These are phyloP conservation scores for Bruguiera gymnorhiza DNA, from an alignment of 345 rosid species.

Conservation along the genomic window DNA sequence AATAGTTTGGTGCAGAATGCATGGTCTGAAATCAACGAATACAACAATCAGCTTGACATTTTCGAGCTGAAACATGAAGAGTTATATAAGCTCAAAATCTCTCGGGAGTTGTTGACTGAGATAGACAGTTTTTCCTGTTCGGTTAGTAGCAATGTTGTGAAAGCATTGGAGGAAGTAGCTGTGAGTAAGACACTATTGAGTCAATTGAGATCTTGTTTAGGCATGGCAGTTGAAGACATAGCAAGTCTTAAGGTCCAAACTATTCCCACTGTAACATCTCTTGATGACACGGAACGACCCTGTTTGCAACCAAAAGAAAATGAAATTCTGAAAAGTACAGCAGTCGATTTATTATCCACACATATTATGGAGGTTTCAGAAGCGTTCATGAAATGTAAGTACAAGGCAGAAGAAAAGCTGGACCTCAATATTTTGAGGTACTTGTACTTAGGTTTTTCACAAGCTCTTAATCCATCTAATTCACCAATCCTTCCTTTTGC, in stretches of 20 bases:
- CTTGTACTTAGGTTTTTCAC: not conserved
- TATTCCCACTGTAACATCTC: conserved; percentile 1
- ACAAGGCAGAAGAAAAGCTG: conserved; percentile 32
- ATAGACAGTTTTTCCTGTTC: conserved; percentile 18
- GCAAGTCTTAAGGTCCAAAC: conserved; percentile 7
- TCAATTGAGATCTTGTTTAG: conserved; percentile 18
- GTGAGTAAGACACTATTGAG: conserved; percentile 20
- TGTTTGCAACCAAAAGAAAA: not conserved
- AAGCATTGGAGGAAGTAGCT: conserved; percentile 25
- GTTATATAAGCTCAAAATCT: conserved; percentile 5
- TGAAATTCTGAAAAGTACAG: not conserved
- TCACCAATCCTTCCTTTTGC: too few relatives aligned
- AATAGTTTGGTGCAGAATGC: conserved; percentile 4
- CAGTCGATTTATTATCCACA: not conserved
- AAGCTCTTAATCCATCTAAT: too few relatives aligned
- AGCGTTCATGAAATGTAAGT: conserved; percentile 33
- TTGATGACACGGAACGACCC: not conserved
- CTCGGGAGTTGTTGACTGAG: conserved; percentile 8
- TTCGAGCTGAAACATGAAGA: conserved; percentile 3
- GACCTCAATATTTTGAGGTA: conserved; percentile 39
- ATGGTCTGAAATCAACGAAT: conserved; percentile 23
- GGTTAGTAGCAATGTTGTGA: conserved; percentile 18
- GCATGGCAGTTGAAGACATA: conserved; percentile 5
- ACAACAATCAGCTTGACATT: not conserved
- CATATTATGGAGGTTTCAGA: conserved; percentile 17